phyloP scores from a whole-genome alignment of 192 early-diverging fungal genomes.

The Kappamyces sp. region DNA sequence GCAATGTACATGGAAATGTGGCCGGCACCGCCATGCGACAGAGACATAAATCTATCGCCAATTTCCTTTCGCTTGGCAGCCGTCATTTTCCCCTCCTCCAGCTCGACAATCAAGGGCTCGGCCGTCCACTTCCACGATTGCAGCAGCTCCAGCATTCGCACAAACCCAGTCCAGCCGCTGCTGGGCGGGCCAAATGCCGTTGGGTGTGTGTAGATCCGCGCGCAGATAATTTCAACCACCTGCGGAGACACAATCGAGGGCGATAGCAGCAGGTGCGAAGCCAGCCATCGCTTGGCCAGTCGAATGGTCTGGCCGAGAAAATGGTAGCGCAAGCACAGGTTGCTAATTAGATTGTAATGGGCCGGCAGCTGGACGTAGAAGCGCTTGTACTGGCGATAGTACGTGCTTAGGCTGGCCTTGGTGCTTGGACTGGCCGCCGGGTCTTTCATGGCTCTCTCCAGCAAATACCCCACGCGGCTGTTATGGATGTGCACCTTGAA shows the following conservation, averaged over 20 bases:
- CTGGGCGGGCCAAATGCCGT: conserved; percentile 47
- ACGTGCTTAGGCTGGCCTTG: conserved; percentile 32
- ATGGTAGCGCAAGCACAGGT: conserved; percentile 69
- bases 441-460: conserved; percentile 11
- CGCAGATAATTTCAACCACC: conserved; percentile 69
- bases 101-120: conserved; percentile 74
- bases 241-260: conserved; percentile 60
- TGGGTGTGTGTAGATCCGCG: conserved; percentile 64
- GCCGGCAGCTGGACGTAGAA: conserved; percentile 40
- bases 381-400: not conserved
- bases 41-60: conserved; percentile 38
- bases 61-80: conserved; percentile 24
- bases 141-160: conserved; percentile 68
- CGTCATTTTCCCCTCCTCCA: conserved; percentile 54
- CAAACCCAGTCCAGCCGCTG: conserved; percentile 67
- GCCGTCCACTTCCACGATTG: conserved; percentile 69
- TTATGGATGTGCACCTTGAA: conserved; percentile 4
- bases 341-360: conserved; percentile 64
- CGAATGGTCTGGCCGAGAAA: conserved; percentile 75
- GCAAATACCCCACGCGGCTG: conserved; percentile 5
- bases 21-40: conserved; percentile 11
- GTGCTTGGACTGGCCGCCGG: conserved; percentile 4
- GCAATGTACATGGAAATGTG: conserved; percentile 61
- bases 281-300: conserved; percentile 85
- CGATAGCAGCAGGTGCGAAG: conserved; percentile 69